A percentile compares a stretch with the other conserved stretches of the same genome.
Conservation (phyloP, 768 basidiomycete species). For the Lentinus tigrinus region DNA sequence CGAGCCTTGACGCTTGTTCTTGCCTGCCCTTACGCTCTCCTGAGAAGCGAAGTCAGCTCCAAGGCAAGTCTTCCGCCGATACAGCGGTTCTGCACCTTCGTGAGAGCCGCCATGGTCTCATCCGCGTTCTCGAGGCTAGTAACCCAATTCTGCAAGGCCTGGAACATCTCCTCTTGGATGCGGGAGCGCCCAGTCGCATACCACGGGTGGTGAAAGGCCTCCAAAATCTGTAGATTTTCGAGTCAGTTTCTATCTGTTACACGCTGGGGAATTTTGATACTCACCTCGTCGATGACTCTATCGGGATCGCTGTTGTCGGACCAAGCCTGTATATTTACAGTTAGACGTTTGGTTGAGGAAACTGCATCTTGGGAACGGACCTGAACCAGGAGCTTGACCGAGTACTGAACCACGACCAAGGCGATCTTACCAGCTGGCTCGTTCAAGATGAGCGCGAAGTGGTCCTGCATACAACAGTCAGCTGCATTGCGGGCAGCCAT, state of each 20-base stretch:
- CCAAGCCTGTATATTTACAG: constrained; percentile 42
- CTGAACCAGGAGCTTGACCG: constrained; percentile 57
- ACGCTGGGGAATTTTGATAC: background rate
- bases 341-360: background rate
- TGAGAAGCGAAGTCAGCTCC: background rate
- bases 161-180: constrained; percentile 62
- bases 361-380: constrained; percentile 22
- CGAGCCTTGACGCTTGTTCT: constrained; percentile 55
- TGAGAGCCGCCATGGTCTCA: constrained; percentile 47
- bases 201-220: constrained; percentile 72
- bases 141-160: constrained; percentile 53
- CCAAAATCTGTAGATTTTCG: constrained; percentile 42
- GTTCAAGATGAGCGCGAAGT: constrained; percentile 70
- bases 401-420: constrained; percentile 60
- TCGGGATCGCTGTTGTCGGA: constrained; percentile 45
- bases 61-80: background rate
- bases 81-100: constrained; percentile 39
- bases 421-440: constrained; percentile 77
- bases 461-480: constrained; percentile 43
- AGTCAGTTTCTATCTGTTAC: background rate
- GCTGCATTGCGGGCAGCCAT: background rate
- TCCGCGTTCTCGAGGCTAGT: constrained; percentile 45
- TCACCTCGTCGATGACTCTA: constrained; percentile 43
- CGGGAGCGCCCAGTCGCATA: constrained; percentile 52
- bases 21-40: constrained; percentile 54